Base-by-base conservation (phyloP, 225 moss, liverwort and hornwort genomes). In the Polytrichum commune region DNA sequence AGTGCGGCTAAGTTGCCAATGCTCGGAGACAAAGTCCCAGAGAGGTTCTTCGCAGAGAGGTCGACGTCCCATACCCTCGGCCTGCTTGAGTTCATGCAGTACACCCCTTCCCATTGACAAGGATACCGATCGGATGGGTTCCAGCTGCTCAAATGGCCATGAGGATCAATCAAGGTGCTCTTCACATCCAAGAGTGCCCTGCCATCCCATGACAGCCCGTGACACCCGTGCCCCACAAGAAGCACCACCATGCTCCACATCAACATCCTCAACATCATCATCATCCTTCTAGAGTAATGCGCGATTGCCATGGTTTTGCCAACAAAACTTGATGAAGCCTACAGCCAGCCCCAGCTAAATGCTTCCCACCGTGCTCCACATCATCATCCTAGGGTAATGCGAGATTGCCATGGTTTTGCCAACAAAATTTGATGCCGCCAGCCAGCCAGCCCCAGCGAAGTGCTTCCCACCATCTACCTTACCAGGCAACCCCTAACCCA, bases 21-120 rank as follows among this genome's bases (percentile, higher is more conserved):
- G 83, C 78, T 79, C 20, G 83, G 53, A 23, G 83, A 86, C 28
- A 88, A 73, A 8, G 46, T 79, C 64, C 88, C 88, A 55, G 82
- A 76, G 4, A 88, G 71, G 65, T 80, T 88, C 22, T 18, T 8
- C 19, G 32, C 67, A 9, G 81, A 68, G 3, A 88, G 84, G 65
- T 75, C 23, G 54, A 88, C 5, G 53, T 84, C 80, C 88, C 77
- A 80, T 8, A 84, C 88, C 5, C 81, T 75, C 0, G 54, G 68
- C 38, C 67, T 5, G 4, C 26, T 53, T 18, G 4, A 27, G 5
- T 57, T 82, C 7, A 53, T 18, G 73, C 88, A 88, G 29, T 56
- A 78, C 53, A 88, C 84, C 5, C 88, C 88, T 9, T 23, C 61
- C 88, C 88, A 88, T 26, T 24, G 6, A 29, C 88, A 88, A 10